These are phyloP conservation scores for Microstroma glucosiphilum DNA, from an alignment of 1,284 basidiomycete genomes.

Conservation along the genomic window DNA sequence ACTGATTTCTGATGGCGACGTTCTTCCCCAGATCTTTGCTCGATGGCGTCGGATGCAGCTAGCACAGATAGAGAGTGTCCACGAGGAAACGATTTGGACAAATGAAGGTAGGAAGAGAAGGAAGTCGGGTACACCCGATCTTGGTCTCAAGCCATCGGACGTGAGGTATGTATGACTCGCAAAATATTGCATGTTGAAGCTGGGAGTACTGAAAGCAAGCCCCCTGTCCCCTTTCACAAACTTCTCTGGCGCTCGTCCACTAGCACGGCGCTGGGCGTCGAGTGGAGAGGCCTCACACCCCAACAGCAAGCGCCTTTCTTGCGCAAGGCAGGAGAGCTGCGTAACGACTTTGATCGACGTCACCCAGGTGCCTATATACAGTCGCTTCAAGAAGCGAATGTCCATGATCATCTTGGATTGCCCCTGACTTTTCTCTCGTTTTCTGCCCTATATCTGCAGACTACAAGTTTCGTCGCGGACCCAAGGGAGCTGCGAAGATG, in stretches of 20 bases:
- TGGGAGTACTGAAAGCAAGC: background rate
- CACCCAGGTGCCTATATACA: background rate
- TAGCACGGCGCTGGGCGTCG: background rate
- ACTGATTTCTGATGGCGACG: background rate
- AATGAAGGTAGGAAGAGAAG: background rate
- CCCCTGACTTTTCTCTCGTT: background rate
- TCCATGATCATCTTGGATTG: background rate
- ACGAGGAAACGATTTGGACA: background rate
- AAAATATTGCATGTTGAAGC: background rate
- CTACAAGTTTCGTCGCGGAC: slow-evolving; percentile 3
- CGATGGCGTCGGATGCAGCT: background rate
- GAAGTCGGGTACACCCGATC: background rate
- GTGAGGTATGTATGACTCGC: background rate
- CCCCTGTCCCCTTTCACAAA: background rate
- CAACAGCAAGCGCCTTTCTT: background rate
- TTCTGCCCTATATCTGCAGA: background rate
- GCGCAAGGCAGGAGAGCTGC: background rate
- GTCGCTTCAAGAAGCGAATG: background rate
- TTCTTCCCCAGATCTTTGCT: slow-evolving; percentile 4
- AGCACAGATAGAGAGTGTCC: background rate
- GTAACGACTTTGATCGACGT: background rate
- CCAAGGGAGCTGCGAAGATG: slow-evolving; percentile 1
- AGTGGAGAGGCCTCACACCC: background rate
- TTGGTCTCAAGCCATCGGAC: slow-evolving; percentile 1
- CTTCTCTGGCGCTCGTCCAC: background rate